Conservation (phyloP, 2,329 filamentous ascomycete species). For the Raffaelea ambrosiae region DNA sequence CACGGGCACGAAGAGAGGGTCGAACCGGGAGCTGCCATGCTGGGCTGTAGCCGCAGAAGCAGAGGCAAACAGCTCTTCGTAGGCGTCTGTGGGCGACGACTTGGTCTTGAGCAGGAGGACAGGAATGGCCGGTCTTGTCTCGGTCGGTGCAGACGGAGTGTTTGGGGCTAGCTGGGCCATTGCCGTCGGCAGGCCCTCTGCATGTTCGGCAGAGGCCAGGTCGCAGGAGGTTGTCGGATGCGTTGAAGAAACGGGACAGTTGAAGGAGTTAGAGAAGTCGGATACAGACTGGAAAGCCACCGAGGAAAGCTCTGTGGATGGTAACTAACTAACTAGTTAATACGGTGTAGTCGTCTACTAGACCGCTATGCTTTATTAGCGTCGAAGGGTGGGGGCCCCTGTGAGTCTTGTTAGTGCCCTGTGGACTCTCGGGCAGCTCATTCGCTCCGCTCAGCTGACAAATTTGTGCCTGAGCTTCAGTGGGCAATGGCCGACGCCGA, state of each 20-base stretch:
- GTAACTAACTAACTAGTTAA: too few relatives aligned
- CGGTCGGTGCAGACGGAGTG: not conserved
- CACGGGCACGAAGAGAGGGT: slow-evolving; percentile 66
- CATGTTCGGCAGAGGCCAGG: too few relatives aligned
- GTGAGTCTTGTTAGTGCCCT: too few relatives aligned
- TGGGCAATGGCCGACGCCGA: too few relatives aligned
- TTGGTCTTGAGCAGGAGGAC: slow-evolving; percentile 71
- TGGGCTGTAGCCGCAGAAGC: slow-evolving; percentile 11
- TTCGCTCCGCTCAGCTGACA: not conserved
- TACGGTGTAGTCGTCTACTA: too few relatives aligned
- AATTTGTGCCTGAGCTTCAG: not conserved
- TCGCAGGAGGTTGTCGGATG: too few relatives aligned
- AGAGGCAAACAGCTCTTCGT: slow-evolving; percentile 55
- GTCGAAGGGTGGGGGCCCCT: too few relatives aligned
- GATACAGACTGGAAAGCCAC: too few relatives aligned
- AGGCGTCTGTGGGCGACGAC: slow-evolving; percentile 62
- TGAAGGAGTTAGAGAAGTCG: too few relatives aligned
- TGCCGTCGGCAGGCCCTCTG: not conserved
- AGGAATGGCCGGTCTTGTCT: slow-evolving; percentile 27
- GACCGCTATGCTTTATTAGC: too few relatives aligned
- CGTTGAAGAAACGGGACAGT: too few relatives aligned
- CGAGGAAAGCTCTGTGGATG: too few relatives aligned
- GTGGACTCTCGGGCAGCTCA: not conserved
- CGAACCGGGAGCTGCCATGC: slow-evolving; percentile 30
- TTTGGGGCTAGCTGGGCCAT: slow-evolving; percentile 4